Conservation (phyloP, 2,329 filamentous ascomycete species). For the Phaeomoniella chlamydospora region DNA sequence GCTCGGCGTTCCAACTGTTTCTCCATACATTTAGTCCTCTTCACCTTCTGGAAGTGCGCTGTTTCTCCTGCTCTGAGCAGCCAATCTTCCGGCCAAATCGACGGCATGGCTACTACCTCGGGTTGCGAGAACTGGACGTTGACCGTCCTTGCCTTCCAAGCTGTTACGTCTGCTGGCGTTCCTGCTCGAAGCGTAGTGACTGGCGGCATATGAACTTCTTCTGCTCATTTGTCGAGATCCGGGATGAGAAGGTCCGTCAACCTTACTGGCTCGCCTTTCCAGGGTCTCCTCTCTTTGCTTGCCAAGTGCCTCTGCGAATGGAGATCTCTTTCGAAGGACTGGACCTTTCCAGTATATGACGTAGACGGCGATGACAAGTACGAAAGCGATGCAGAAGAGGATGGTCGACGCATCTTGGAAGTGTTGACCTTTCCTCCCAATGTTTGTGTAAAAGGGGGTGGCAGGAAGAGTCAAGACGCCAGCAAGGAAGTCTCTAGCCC, state of each 20-base stretch:
- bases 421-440: constrained; percentile 35
- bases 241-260: not conserved
- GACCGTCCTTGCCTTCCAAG: not conserved
- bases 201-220: not conserved
- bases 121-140: not conserved
- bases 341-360: constrained; percentile 54
- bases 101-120: not conserved
- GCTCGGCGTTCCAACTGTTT: no score
- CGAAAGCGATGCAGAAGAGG: constrained; percentile 45
- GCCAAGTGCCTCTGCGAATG: constrained; percentile 50
- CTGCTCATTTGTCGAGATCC: not conserved
- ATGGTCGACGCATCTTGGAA: constrained; percentile 50
- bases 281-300: constrained; percentile 20
- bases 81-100: not conserved
- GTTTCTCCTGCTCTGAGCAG: not conserved
- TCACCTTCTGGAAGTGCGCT: not conserved
- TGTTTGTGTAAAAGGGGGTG: constrained; percentile 36
- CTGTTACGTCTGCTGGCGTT: not conserved
- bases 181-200: not conserved
- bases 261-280: constrained; percentile 2
- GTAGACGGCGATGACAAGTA: constrained; percentile 50
- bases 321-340: constrained; percentile 41
- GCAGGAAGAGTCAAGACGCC: constrained; percentile 49
- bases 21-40: no score
- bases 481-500: constrained; percentile 49